phyloP scores from a whole-genome alignment of 139 green algal species.

The Chlorella sp. region DNA sequence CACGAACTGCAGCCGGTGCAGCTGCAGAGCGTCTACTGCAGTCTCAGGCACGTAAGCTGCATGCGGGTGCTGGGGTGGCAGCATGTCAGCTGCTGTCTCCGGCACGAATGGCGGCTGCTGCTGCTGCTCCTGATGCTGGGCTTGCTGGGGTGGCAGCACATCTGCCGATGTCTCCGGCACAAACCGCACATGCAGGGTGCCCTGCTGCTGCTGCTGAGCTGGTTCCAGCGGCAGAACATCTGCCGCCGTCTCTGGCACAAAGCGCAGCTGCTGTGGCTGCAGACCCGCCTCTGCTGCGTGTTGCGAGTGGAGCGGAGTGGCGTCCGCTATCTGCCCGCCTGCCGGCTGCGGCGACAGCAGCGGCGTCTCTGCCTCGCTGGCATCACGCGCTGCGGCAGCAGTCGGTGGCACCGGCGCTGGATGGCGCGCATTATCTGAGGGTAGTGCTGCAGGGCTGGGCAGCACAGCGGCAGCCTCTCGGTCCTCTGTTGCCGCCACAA shows the following conservation, averaged over 20 bases:
- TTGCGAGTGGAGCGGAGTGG: neutral
- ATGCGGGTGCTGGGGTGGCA: neutral
- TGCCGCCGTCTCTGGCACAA: constrained; percentile 5
- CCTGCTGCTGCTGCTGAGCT: neutral
- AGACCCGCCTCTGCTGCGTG: neutral
- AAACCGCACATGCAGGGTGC: neutral
- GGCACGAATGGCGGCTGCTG: neutral
- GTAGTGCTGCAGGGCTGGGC: neutral
- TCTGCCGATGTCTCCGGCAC: constrained; percentile 1
- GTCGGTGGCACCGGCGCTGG: neutral
- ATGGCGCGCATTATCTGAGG: neutral
- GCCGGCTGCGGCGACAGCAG: neutral
- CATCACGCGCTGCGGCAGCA: neutral
- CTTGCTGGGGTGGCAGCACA: neutral
- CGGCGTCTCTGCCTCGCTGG: constrained; percentile 1
- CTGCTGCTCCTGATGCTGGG: neutral
- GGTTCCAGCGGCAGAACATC: neutral
- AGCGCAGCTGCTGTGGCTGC: constrained; percentile 3
- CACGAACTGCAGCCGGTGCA: neutral
- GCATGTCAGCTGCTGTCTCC: constrained; percentile 3
- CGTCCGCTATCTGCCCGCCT: neutral
- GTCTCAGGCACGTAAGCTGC: neutral
- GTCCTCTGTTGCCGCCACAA: neutral
- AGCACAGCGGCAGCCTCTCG: neutral
- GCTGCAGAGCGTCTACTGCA: neutral